phyloP scores from a whole-genome alignment of 2,329 filamentous ascomycete genomes.

The Verticillium isaacii region DNA sequence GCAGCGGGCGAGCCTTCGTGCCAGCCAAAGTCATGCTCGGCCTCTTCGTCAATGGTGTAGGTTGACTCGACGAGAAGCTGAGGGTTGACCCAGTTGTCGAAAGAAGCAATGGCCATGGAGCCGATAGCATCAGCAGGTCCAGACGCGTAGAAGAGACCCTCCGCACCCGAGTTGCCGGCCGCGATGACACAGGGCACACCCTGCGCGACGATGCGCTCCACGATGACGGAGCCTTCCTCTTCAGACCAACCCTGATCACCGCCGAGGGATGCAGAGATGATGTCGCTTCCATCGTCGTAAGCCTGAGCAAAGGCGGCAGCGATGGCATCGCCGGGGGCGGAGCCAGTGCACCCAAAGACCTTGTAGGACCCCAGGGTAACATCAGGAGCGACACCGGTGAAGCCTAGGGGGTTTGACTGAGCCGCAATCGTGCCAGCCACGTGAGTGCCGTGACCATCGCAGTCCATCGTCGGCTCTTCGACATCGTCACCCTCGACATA shows the following conservation, averaged over 20 bases:
- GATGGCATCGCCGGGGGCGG: constrained; percentile 49
- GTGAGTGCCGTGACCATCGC: constrained; percentile 56
- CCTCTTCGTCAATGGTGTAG: constrained; percentile 32
- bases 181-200: constrained; percentile 49
- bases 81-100: constrained; percentile 41
- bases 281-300: constrained; percentile 53
- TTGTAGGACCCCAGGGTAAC: constrained; percentile 53
- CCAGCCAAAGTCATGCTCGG: constrained; percentile 34
- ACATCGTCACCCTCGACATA: constrained; percentile 47
- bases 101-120: constrained; percentile 44
- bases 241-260: constrained; percentile 46
- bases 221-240: constrained; percentile 43
- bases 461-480: constrained; percentile 48
- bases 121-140: constrained; percentile 42
- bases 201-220: constrained; percentile 46
- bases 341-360: constrained; percentile 51
- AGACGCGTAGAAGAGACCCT: constrained; percentile 44
- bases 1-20: constrained; percentile 31
- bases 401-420: constrained; percentile 45
- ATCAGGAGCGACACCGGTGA: constrained; percentile 52
- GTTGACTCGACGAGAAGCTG: constrained; percentile 34
- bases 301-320: constrained; percentile 56
- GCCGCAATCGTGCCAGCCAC: constrained; percentile 60
- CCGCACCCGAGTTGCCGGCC: constrained; percentile 44
- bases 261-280: constrained; percentile 54